Conservation (phyloP, 1,284 basidiomycete genomes). For the Leccinum insolens region DNA sequence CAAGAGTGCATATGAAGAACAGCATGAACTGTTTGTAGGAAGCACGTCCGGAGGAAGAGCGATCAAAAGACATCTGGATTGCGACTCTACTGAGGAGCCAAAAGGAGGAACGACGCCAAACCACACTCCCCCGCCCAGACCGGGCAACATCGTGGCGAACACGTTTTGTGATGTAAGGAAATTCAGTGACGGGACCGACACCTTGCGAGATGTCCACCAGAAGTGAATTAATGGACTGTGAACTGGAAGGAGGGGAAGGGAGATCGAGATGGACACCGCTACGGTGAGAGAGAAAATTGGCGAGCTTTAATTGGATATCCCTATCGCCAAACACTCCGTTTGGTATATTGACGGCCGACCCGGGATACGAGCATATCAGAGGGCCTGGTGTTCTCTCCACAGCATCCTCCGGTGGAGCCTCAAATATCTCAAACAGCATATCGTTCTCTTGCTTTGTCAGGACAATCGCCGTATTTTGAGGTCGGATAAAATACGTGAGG, state of each 20-base stretch:
- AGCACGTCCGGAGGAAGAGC: background rate
- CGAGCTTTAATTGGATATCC: slow-evolving; percentile 17
- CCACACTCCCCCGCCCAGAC: no score
- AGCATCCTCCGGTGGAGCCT: slow-evolving; percentile 19
- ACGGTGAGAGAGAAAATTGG: slow-evolving; percentile 26
- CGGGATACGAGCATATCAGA: slow-evolving; percentile 35
- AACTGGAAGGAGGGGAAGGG: background rate
- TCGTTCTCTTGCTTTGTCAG: slow-evolving; percentile 6
- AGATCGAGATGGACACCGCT: background rate
- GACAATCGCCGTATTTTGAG: slow-evolving; percentile 25
- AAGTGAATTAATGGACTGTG: slow-evolving; percentile 34
- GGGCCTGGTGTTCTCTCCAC: slow-evolving; percentile 19
- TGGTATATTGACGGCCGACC: slow-evolving; percentile 26
- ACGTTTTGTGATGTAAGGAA: slow-evolving; percentile 31
- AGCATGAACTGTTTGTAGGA: background rate
- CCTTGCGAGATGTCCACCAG: slow-evolving; percentile 35
- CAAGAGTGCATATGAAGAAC: background rate
- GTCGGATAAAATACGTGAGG: slow-evolving; percentile 5
- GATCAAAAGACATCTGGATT: background rate
- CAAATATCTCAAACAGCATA: slow-evolving; percentile 35
- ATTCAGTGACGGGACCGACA: slow-evolving; percentile 19
- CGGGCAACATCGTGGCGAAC: slow-evolving; percentile 34
- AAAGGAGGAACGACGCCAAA: slow-evolving; percentile 35
- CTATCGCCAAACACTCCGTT: slow-evolving; percentile 18
- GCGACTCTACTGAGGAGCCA: slow-evolving; percentile 34